A percentile compares a stretch with the other conserved stretches of the same genome.
phyloP scores from a whole-genome alignment of 352 stramenopile genomes.

The Aphanomyces stellatus region DNA sequence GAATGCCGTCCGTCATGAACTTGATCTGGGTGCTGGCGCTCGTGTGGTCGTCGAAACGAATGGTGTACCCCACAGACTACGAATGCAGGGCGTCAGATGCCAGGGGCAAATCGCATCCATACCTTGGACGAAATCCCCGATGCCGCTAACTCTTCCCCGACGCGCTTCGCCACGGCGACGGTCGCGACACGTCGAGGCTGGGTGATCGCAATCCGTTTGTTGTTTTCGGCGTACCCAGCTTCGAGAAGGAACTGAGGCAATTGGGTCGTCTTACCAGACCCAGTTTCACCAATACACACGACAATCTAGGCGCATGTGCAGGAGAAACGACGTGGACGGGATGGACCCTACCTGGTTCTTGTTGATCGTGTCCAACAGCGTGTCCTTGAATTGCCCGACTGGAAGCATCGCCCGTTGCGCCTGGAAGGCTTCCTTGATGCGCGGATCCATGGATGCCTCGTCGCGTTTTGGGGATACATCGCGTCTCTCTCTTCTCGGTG shows the following conservation, averaged over 20 bases:
- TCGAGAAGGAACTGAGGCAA: conserved; percentile 59
- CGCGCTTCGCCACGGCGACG: conserved; percentile 95
- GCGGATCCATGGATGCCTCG: neutral
- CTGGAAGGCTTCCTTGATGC: neutral
- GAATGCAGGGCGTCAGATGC: too few relatives aligned
- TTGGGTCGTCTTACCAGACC: conserved; percentile 94
- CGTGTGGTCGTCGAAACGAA: conserved; percentile 95
- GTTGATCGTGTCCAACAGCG: conserved; percentile 39
- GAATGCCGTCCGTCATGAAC: conserved; percentile 74
- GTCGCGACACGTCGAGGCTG: conserved; percentile 95
- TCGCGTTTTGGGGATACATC: too few relatives aligned
- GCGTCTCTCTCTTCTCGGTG: neutral
- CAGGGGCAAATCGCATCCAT: neutral
- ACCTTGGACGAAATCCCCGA: neutral
- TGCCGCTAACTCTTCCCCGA: conserved; percentile 93
- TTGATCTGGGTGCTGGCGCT: conserved; percentile 58
- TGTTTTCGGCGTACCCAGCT: conserved; percentile 31
- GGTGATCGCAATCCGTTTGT: conserved; percentile 67
- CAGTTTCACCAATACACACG: conserved; percentile 90
- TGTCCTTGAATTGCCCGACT: conserved; percentile 40
- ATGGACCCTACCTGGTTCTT: conserved; percentile 33
- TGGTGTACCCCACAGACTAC: conserved; percentile 88
- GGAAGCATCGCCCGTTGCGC: conserved; percentile 24
- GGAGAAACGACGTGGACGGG: too few relatives aligned
- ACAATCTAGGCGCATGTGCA: conserved; percentile 29